Evolutionary conservation across 106 monocot genomes (phyloP).

Genomic region (Gastrodia elata): DNA sequence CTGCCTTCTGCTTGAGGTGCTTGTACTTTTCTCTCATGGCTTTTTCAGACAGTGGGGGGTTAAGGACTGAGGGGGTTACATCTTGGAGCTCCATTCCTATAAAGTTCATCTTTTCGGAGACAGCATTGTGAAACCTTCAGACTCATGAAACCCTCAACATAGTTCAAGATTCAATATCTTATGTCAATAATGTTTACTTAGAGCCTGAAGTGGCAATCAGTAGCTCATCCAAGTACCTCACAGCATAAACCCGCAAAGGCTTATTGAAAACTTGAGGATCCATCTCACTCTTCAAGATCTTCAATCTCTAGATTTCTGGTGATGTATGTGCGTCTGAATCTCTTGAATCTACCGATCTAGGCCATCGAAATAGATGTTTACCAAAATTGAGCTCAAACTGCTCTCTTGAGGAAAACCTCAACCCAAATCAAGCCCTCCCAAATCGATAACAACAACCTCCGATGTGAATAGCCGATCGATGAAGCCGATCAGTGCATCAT

Average conservation of each 20-base stretch:
- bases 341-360: conserved; percentile 53
- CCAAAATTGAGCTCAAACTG: conserved; percentile 32
- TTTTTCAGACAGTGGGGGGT: conserved; percentile 81
- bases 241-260: conserved; percentile 68
- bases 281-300: background rate
- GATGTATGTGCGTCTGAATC: conserved; percentile 45
- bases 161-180: conserved; percentile 46
- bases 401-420: conserved; percentile 77
- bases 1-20: conserved; percentile 71
- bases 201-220: conserved; percentile 71
- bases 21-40: conserved; percentile 84
- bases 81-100: conserved; percentile 92
- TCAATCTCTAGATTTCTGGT: conserved; percentile 38
- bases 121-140: conserved; percentile 82
- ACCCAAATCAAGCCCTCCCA: too few species aligned
- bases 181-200: conserved; percentile 59
- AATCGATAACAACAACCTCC: conserved; percentile 32
- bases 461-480: conserved; percentile 36
- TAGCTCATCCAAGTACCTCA: conserved; percentile 88
- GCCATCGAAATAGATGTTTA: conserved; percentile 74
- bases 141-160: conserved; percentile 45
- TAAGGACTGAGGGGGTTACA: conserved; percentile 65
- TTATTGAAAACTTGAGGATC: conserved; percentile 49
- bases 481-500: conserved; percentile 28
- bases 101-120: conserved; percentile 74